Evolutionary conservation across 1,139 yeast species (phyloP).

Genomic region (Kluyveromyces marxianus): DNA sequence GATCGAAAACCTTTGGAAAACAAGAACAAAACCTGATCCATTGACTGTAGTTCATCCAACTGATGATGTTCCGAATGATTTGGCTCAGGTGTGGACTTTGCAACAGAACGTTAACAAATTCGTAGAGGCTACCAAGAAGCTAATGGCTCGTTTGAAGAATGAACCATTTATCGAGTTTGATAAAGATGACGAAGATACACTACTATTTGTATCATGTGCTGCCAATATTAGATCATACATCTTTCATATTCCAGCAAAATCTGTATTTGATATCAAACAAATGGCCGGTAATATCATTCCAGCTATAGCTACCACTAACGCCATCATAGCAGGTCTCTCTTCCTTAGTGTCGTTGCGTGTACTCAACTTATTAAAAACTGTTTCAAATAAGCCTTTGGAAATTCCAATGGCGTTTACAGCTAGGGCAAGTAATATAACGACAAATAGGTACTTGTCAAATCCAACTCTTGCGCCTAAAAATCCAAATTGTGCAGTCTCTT

Average conservation of each 20-base stretch:
- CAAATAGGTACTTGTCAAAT: slow-evolving; percentile 51
- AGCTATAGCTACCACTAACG: slow-evolving; percentile 97
- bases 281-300: slow-evolving; percentile 98
- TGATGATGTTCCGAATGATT: slow-evolving; percentile 11
- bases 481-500: slow-evolving; percentile 66
- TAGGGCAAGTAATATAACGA: slow-evolving; percentile 45
- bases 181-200: slow-evolving; percentile 89
- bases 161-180: slow-evolving; percentile 60
- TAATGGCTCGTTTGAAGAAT: slow-evolving; percentile 44
- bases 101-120: slow-evolving; percentile 61
- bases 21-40: slow-evolving; percentile 61
- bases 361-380: slow-evolving; percentile 30
- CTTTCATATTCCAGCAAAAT: slow-evolving; percentile 63
- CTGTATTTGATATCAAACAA: slow-evolving; percentile 83
- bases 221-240: slow-evolving; percentile 73
- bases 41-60: slow-evolving; percentile 29
- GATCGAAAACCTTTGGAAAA: slow-evolving; percentile 75
- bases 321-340: slow-evolving; percentile 86
- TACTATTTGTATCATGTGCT: slow-evolving; percentile 81
- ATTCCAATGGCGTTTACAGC: slow-evolving; percentile 57
- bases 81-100: slow-evolving; percentile 44
- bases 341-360: slow-evolving; percentile 62
- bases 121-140: slow-evolving; percentile 38
- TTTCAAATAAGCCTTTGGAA: slow-evolving; percentile 18
- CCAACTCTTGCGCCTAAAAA: slow-evolving; percentile 57